Evolutionary conservation across 768 basidiomycete genomes (phyloP), one percentile per base, ranked within the genome.

Genomic region (Tephrocybe sp.): DNA sequence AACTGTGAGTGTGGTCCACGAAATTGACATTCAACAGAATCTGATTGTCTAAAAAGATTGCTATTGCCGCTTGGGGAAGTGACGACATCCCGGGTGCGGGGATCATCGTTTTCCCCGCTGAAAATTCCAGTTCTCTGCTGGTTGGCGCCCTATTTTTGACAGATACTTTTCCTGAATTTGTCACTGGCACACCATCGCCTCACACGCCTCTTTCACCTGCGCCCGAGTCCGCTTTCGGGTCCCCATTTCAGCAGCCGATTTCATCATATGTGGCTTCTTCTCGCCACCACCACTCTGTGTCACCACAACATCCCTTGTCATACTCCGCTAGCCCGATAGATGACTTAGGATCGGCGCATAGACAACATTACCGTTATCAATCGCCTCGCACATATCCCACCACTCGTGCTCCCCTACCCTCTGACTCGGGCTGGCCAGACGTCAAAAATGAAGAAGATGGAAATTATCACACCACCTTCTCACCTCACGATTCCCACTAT

Each of bases 61-160:
- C 74, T 30, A 66, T 80, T 59, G 77, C 76, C 38, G 68, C 68
- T 57, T 84, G 80, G 80, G 73, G 72, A 55, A 68, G 67, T 33
- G 72, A 75, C 51, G 67, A 68, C 33, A 67, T 76, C 39, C 65
- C 66, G 44, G 77, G 77, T 33, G 72, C 75, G 51, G 79, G 79
- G 42, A 72, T 84, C 58, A 69, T 82, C 35, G 72, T 82, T 43
- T 76, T 76, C 53, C 79, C 80, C 35, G 72, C 77, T 26, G 71
- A 72, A 45, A 77, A 78, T 56, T 78, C 79, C 1, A 77, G 72
- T 51, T 73, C 76, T 16, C 61, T 80, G 39, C 71, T 82, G 17
- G 72, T 80, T 49, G 79, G 79, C 35, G 79, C 76, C 4, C 58
- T 82, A 26, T 79, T 80, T 54, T 69, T 78, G 40, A 63, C 68